Base-by-base conservation (phyloP, 768 basidiomycete species). In the Gloeophyllum trabeum region DNA sequence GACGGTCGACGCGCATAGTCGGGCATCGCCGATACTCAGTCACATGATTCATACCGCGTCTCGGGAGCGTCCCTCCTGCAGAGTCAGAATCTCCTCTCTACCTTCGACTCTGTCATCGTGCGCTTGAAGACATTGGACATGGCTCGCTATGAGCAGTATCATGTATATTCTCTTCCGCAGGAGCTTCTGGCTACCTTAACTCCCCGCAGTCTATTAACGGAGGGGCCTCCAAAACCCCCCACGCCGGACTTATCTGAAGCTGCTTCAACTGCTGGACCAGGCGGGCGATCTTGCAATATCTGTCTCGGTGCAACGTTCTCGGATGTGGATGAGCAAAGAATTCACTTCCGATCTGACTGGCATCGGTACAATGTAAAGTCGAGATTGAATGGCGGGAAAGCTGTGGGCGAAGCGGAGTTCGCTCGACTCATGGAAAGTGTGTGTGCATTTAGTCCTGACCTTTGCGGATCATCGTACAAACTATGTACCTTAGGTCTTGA, bases 361-460 rank as follows among this genome's bases (percentile, higher is more conserved):
- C 94, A 99, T 70, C 76, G 92, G 44, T 98, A 94, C 64, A 98
- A 98, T 58, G 86, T 92, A 50, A 96, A 94, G 62, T 71, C 76
- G 37, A 79, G 79, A 43, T 62, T 91, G 39, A 63, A 69, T 40
- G 81, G 81, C 4, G 71, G 75, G 6, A 64, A 67, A 18, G 60
- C 79, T 20, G 76, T 91, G 18, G 65, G 75, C 0, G 86, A 90
- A 54, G 56, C 70, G 21, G 72, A 78, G 14, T 99, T 94, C 52
- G 64, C 75, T 18, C 73, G 77, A 42, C 69, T 97, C 32, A 70
- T 96, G 4, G 91, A 91, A 51, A 81, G 94, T 92, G 54, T 28
- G 73, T 56, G 10, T 7, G n/a, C 13, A 14, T 16, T 20, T 34
- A 13, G 0, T 24, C 45, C 20, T 12, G 18, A 10, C 2, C 16